phyloP scores from a whole-genome alignment of 164 flowering plant species.

The Sedum album region DNA sequence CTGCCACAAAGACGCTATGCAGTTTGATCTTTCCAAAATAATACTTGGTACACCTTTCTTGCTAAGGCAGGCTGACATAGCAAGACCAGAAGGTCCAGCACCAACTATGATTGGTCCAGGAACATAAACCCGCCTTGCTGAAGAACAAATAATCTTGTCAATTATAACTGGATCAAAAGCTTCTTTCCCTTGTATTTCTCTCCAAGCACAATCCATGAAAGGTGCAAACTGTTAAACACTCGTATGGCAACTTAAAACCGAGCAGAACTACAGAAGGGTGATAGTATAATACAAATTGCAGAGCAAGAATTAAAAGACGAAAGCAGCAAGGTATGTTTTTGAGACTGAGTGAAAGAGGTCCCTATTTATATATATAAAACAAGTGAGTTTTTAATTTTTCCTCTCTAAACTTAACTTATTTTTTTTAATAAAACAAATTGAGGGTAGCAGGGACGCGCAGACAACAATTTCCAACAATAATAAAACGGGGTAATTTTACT shows the following conservation, averaged over 20 bases:
- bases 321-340: neutral
- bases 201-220: slow-evolving; percentile 11
- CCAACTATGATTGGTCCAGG: too few species aligned
- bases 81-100: too few species aligned
- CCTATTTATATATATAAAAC: neutral
- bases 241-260: neutral
- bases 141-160: slow-evolving; percentile 8
- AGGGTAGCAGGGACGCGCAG: too few species aligned
- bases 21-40: too few species aligned
- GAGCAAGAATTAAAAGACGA: neutral
- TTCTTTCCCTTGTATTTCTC: slow-evolving; percentile 50
- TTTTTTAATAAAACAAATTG: neutral
- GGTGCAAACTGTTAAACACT: neutral
- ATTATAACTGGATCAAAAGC: slow-evolving; percentile 31
- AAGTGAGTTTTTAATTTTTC: neutral
- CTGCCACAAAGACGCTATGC: too few species aligned
- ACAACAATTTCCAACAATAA: too few species aligned
- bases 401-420: neutral
- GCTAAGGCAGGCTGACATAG: too few species aligned
- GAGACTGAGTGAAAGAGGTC: too few species aligned
- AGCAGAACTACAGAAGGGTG: neutral
- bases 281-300: neutral
- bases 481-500: too few species aligned
- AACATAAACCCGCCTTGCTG: slow-evolving; percentile 17
- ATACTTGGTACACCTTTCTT: too few species aligned